Base-by-base conservation (phyloP, 208 protist genomes). In the Wallacemonas sp. region DNA sequence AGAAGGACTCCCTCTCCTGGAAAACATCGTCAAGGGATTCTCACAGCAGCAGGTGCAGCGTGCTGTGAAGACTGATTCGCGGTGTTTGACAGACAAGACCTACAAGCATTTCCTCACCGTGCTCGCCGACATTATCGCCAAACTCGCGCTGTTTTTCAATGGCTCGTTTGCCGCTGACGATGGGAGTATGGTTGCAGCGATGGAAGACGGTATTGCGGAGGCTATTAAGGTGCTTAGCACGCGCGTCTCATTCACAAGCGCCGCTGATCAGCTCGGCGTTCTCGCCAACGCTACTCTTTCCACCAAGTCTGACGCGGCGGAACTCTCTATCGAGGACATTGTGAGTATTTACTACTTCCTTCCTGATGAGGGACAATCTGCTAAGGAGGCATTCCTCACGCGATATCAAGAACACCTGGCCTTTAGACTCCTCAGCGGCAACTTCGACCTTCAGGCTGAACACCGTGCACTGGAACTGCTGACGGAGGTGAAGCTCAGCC, bases 341-440 rank as follows among this genome's bases (percentile, higher is more conserved):
- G 50, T 85, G 19, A 72, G 74, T 29, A 65, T 85, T 15, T 81
- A 77, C 48, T 81, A 73, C 45, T 85, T 85, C 42, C 48, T 85
- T 9, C 79, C 79, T 8, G 79, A 85, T 38, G 39, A 46, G 0
- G 71, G 70, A 22, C 58, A 60, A 33, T 38, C 66, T 4, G 71
- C 70, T 21, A 81, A 79, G 45, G 80, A 86, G 26, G 48, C 44
- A 0, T 78, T 86, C 61, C 71, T 81, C 0, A 27, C 58, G 1
- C 39, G 65, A 0, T 78, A 83, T 44, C 80, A 75, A 30, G 57
- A 21, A 12, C 48, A 74, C n/a, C 64, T 86, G 42, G 72, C 76
- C 17, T 68, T 65, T 24, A 60, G 76, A 12, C 52, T 86, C 2
- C 61, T 86, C n/a, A 38, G 66, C 19, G 66, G 65, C 26, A 33